Conservation (phyloP, 257 asterid genomes). For the Linaria vulgaris region DNA sequence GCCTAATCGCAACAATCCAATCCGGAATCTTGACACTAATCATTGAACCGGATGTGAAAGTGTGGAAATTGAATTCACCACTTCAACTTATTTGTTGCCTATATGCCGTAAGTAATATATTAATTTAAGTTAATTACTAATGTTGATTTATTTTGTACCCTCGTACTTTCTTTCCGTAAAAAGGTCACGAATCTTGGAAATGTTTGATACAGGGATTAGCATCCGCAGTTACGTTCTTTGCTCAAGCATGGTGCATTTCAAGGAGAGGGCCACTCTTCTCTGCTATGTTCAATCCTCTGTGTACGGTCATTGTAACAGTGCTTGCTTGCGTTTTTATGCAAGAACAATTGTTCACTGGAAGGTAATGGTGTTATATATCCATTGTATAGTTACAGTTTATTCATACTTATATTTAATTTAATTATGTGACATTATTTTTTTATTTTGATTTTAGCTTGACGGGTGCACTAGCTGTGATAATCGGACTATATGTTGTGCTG, state of each 20-base stretch:
- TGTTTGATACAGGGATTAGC: constrained; percentile 2
- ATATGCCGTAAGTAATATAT: constrained; percentile 36
- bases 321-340: constrained; percentile 48
- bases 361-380: constrained; percentile 34
- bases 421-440: not conserved
- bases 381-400: not conserved
- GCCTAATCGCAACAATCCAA: constrained; percentile 37
- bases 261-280: constrained; percentile 55
- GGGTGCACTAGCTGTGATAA: constrained; percentile 61
- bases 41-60: constrained; percentile 21
- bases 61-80: constrained; percentile 35
- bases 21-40: constrained; percentile 29
- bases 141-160: too few species aligned
- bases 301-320: constrained; percentile 50
- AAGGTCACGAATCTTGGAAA: too few species aligned
- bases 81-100: constrained; percentile 31
- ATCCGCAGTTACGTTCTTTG: constrained; percentile 51
- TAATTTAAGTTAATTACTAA: not conserved
- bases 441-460: constrained; percentile 35
- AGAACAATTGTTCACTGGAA: constrained; percentile 69
- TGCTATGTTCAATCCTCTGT: constrained; percentile 57
- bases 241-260: constrained; percentile 58
- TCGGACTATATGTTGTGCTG: constrained; percentile 64
- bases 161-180: too few species aligned
- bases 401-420: not conserved